phyloP scores from a whole-genome alignment of 176 grass and related monocot genomes.

The Triticum turgidum region DNA sequence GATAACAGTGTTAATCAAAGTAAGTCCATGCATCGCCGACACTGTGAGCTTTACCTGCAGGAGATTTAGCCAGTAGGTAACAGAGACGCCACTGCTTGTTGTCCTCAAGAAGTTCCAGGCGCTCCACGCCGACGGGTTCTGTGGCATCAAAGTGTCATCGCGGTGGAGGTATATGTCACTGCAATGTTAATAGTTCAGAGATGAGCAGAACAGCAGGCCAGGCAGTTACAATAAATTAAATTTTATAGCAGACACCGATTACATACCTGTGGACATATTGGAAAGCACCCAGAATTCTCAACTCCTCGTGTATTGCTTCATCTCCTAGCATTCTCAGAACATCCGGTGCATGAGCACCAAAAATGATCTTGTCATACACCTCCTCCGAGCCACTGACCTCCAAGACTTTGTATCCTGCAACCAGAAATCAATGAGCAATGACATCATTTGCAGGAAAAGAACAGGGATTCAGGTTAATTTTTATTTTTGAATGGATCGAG shows the following conservation, averaged over 20 bases:
- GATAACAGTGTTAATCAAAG: not conserved
- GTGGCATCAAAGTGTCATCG: slow-evolving; percentile 77
- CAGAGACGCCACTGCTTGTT: slow-evolving; percentile 51
- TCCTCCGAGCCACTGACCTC: slow-evolving; percentile 49
- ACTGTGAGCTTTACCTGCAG: slow-evolving; percentile 56
- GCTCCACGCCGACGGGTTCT: slow-evolving; percentile 78
- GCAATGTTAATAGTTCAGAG: not conserved
- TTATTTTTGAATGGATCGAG: not conserved
- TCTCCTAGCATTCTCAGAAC: slow-evolving; percentile 69
- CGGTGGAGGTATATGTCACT: slow-evolving; percentile 91
- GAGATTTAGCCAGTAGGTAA: slow-evolving; percentile 93
- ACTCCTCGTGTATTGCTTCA: slow-evolving; percentile 72
- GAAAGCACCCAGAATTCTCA: slow-evolving; percentile 76
- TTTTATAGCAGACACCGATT: too few relatives aligned
- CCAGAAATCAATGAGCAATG: not conserved
- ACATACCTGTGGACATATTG: slow-evolving; percentile 74
- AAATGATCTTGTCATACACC: slow-evolving; percentile 62
- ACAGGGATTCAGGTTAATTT: not conserved
- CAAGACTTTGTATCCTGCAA: slow-evolving; percentile 50
- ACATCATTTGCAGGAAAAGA: not conserved
- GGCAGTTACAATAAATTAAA: not conserved
- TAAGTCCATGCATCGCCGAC: not conserved
- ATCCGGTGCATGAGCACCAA: slow-evolving; percentile 73
- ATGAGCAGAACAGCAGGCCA: not conserved
- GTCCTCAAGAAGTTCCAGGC: slow-evolving; percentile 90